Evolutionary conservation across 2,329 filamentous ascomycete genomes (phyloP).

Genomic region (Ramichloridium luteum): DNA sequence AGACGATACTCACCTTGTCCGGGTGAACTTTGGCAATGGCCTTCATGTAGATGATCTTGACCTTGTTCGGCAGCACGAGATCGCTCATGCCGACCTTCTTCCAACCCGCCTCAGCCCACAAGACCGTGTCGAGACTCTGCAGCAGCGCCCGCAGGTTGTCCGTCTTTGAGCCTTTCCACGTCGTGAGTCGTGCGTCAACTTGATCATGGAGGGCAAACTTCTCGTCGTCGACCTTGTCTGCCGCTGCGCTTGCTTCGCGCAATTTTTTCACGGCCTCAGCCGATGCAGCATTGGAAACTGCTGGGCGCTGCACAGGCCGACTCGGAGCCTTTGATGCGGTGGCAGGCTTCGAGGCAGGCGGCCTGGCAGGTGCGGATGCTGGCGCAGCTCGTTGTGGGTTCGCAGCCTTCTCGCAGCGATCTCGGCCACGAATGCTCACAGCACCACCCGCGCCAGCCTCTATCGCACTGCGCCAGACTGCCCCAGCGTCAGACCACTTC

Average conservation of each 20-base stretch:
- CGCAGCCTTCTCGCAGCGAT: constrained; percentile 80
- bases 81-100: constrained; percentile 94
- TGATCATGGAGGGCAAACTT: constrained; percentile 79
- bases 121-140: constrained; percentile 71
- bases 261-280: constrained; percentile 69
- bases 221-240: constrained; percentile 79
- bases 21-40: constrained; percentile 97
- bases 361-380: constrained; percentile 42
- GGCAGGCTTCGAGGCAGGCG: constrained; percentile 36
- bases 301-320: constrained; percentile 16
- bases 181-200: constrained; percentile 64
- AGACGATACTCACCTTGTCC: constrained; percentile 66
- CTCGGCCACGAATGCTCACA: constrained; percentile 71
- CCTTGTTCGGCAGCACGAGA: constrained; percentile 81
- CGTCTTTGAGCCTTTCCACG: constrained; percentile 83
- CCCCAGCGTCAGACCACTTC: constrained; percentile 73
- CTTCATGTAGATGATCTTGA: constrained; percentile 98
- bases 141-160: constrained; percentile 84
- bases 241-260: constrained; percentile 71
- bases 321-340: constrained; percentile 8
- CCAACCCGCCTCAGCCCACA: constrained; percentile 90
- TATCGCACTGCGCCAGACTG: constrained; percentile 71
- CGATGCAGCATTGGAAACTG: constrained; percentile 26
- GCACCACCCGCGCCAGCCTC: constrained; percentile 76
- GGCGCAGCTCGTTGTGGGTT: constrained; percentile 35